Base-by-base conservation (phyloP, 495 filamentous ascomycete species). In the Diplogelasinospora grovesii region DNA sequence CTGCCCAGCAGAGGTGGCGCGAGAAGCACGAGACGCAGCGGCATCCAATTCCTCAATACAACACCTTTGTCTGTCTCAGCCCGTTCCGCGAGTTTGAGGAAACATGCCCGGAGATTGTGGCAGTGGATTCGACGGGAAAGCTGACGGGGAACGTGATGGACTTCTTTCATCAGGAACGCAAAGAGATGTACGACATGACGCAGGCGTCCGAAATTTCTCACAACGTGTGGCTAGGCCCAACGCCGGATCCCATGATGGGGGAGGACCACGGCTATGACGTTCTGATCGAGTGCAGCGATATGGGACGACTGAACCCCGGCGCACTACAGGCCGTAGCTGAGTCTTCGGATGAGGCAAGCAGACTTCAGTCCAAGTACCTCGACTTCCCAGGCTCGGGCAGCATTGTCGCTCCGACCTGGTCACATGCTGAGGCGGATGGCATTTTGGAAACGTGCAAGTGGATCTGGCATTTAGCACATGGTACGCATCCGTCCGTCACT, bases 381-480 rank as follows among this genome's bases (percentile, higher is more conserved):
- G 85, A 95, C 45, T 96, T 96, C 50, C 92, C 92, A 3, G 90
- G 87, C 1, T 95, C 89, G 8, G 92, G 92, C 6, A 89, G 86
- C 44, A 86, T 96, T 31, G 71, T 88, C 48, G 78, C 86, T 4
- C 85, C 86, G 13, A 83, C 82, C 0, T 93, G 81, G 69, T 83
- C 81, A 1, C 81, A 82, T 39, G 68, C 74, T 24, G 89, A 92
- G 59, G 71, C 83, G 1, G 87, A 96, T 52, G 83, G 81, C 22
- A 79, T 98, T 26, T 67, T 93, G 34, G 82, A 85, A 20, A 88
- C 82, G 2, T 84, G 89, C 59, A 84, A 83, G 46, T 96, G 90
- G 87, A 82, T 98, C 6, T 83, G 89, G 56, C 77, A 83, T 50
- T 61, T 92, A 25, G 78, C 85, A 0, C 82, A 89, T 44, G 67